Evolutionary conservation across 176 grass and related monocot species (phyloP).

Genomic region (Phyllostachys edulis): DNA sequence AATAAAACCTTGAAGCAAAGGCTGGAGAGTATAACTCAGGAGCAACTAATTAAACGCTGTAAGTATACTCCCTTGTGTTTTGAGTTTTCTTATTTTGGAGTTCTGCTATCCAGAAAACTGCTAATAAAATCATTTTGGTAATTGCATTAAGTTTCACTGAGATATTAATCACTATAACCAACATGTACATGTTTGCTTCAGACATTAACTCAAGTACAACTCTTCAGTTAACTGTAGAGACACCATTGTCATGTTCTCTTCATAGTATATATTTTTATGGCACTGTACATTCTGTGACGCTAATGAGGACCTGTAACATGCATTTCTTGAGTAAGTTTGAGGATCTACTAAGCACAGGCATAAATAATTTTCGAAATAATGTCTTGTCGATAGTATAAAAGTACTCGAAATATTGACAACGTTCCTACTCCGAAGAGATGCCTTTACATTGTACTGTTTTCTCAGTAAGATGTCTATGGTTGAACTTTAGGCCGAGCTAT

Average conservation of each 20-base stretch:
- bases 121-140: constrained; percentile 3
- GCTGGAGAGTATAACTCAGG: constrained; percentile 76
- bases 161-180: background rate
- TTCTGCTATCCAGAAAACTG: background rate
- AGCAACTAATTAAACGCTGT: constrained; percentile 93
- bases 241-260: background rate
- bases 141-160: background rate
- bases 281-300: background rate
- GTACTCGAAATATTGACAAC: background rate
- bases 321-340: background rate
- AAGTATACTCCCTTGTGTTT: constrained; percentile 29
- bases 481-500: background rate
- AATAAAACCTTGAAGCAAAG: constrained; percentile 94
- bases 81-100: background rate
- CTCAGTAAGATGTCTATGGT: background rate
- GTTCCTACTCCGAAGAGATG: background rate
- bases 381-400: background rate
- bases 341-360: background rate
- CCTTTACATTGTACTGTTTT: background rate
- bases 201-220: background rate
- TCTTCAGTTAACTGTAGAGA: constrained; percentile 19
- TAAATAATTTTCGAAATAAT: background rate
- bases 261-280: background rate
- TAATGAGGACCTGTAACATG: background rate
- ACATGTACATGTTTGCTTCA: background rate